phyloP scores from a whole-genome alignment of 2,329 filamentous ascomycete species.

The Pseudogymnoascus sp. region DNA sequence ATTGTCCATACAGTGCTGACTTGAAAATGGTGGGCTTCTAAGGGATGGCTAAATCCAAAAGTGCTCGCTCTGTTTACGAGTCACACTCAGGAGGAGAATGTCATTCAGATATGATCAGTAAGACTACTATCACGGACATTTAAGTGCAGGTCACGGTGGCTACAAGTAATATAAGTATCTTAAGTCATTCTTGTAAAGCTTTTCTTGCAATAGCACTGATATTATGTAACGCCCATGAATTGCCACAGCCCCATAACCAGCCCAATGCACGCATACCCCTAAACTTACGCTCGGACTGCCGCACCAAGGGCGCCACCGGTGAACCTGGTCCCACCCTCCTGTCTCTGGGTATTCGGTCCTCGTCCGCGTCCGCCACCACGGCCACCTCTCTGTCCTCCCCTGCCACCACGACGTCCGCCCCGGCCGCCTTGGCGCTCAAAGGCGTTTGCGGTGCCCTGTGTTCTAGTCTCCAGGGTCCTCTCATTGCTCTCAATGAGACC shows the following conservation, averaged over 20 bases:
- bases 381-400: conserved; percentile 57
- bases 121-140: background rate
- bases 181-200: conserved; percentile 25
- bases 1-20: background rate
- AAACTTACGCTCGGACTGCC: conserved; percentile 52
- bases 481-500: conserved; percentile 95
- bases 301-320: conserved; percentile 73
- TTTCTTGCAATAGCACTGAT: conserved; percentile 16
- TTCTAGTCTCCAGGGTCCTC: conserved; percentile 92
- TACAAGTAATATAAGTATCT: conserved; percentile 1
- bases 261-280: conserved; percentile 28
- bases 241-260: conserved; percentile 23
- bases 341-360: conserved; percentile 55
- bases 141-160: background rate
- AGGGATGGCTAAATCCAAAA: background rate
- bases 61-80: background rate
- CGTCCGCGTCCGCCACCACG: conserved; percentile 53
- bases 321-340: conserved; percentile 70
- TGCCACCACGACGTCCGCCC: conserved; percentile 60
- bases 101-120: background rate
- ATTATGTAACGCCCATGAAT: conserved; percentile 26
- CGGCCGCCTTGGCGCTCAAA: conserved; percentile 88
- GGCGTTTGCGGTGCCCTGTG: conserved; percentile 88
- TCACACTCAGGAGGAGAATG: background rate
- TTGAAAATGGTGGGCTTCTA: background rate